Evolutionary conservation across 306 rosid species (phyloP).

Genomic region (Vachellia pachyceras): DNA sequence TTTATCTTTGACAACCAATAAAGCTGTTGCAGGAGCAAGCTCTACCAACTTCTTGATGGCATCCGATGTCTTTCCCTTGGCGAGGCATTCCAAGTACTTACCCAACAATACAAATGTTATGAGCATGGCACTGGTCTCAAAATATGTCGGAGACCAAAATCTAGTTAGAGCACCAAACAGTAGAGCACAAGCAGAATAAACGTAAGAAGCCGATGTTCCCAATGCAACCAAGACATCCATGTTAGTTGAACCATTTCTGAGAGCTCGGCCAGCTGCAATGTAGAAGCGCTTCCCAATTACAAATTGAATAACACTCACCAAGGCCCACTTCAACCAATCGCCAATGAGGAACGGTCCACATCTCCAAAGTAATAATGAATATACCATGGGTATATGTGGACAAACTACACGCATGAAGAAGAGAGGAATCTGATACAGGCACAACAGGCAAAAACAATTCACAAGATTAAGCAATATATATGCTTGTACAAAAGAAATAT

Average conservation of each 20-base stretch:
- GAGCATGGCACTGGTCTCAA: constrained; percentile 95
- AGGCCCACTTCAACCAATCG: constrained; percentile 91
- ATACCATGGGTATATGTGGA: constrained; percentile 74
- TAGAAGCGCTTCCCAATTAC: constrained; percentile 87
- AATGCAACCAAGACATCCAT: constrained; percentile 95
- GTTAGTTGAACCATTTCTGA: constrained; percentile 89
- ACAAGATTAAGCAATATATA: constrained; percentile 4
- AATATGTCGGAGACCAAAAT: constrained; percentile 91
- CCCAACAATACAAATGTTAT: constrained; percentile 90
- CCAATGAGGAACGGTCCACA: constrained; percentile 89
- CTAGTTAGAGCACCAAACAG: constrained; percentile 84
- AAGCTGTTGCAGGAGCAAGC: constrained; percentile 84
- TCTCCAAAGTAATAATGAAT: constrained; percentile 76
- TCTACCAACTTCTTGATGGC: constrained; percentile 92
- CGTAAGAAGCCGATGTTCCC: constrained; percentile 91
- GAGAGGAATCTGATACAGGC: constrained; percentile 67
- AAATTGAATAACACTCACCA: constrained; percentile 84
- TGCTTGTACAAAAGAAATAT: not conserved
- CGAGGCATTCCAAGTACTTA: constrained; percentile 90
- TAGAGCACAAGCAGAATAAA: constrained; percentile 87
- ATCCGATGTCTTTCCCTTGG: constrained; percentile 92
- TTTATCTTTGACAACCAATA: constrained; percentile 69
- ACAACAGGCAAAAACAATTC: constrained; percentile 33
- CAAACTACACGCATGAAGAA: constrained; percentile 77
- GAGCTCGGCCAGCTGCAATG: constrained; percentile 86